Conservation (phyloP, 2,329 filamentous ascomycete genomes). For the Septoria linicola region DNA sequence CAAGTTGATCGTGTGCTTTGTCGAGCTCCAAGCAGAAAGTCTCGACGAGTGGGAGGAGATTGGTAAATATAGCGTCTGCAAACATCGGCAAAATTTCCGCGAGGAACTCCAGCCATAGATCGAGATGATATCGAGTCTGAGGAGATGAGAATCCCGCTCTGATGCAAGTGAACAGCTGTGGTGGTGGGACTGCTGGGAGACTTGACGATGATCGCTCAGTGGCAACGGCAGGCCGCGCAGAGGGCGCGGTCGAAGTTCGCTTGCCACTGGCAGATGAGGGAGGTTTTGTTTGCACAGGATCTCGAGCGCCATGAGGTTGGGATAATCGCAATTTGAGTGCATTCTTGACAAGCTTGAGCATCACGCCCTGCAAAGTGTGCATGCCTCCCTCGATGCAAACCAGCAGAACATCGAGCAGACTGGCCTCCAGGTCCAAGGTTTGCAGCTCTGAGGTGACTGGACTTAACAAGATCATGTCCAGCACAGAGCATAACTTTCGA, state of each 20-base stretch:
- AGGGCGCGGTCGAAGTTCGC: conserved; percentile 3
- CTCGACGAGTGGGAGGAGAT: conserved; percentile 85
- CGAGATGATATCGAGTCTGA: conserved; percentile 72
- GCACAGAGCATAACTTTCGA: conserved; percentile 21
- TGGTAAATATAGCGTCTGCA: conserved; percentile 80
- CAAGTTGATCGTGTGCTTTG: conserved; percentile 68
- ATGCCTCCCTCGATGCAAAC: conserved; percentile 25
- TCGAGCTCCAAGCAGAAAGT: conserved; percentile 80
- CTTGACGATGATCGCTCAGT: conserved; percentile 1
- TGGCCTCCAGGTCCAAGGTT: conserved; percentile 29
- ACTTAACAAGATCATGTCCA: conserved; percentile 28
- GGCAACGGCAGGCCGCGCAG: conserved; percentile 7
- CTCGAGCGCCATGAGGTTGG: background rate
- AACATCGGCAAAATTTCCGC: conserved; percentile 82
- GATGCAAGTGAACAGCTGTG: conserved; percentile 77
- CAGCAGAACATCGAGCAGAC: conserved; percentile 29
- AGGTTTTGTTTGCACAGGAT: background rate
- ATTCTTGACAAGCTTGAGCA: conserved; percentile 76
- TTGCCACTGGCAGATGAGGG: conserved; percentile 4
- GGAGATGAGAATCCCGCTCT: conserved; percentile 75
- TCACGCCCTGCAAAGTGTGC: conserved; percentile 43
- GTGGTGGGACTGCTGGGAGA: conserved; percentile 51
- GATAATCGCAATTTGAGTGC: conserved; percentile 61
- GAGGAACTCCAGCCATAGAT: conserved; percentile 88
- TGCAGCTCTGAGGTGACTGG: conserved; percentile 22